phyloP scores from a whole-genome alignment of 768 basidiomycete species.

The Serendipita sp. region DNA sequence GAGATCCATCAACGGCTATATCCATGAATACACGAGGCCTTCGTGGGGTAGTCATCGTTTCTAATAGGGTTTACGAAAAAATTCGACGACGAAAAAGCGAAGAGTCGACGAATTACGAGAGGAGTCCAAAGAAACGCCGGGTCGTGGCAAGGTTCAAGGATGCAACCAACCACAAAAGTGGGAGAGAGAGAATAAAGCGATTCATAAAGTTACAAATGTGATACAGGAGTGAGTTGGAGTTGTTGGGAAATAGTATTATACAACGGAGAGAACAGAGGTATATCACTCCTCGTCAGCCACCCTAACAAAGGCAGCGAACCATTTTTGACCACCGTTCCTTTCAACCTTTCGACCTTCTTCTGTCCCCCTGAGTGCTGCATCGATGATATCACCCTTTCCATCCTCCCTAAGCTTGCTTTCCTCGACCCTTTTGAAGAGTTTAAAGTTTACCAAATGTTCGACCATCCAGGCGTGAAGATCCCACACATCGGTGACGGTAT shows the following conservation, averaged over 20 bases:
- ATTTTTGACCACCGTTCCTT: slow-evolving; percentile 79
- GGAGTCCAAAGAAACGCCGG: no score
- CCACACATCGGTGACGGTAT: slow-evolving; percentile 93
- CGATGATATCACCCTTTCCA: slow-evolving; percentile 62
- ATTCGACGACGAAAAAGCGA: no score
- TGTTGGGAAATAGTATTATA: neutral
- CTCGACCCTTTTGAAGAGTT: slow-evolving; percentile 66
- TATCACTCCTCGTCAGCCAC: slow-evolving; percentile 21
- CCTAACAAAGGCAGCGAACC: slow-evolving; percentile 79
- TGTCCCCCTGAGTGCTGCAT: slow-evolving; percentile 68
- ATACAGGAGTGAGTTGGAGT: neutral
- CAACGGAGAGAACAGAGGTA: neutral
- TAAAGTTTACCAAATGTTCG: slow-evolving; percentile 70
- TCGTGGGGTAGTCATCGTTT: neutral
- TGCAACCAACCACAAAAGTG: no score
- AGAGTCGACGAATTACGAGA: no score
- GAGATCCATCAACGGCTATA: slow-evolving; percentile 34
- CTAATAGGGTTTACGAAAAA: no score
- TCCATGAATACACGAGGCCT: slow-evolving; percentile 54
- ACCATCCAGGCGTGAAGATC: slow-evolving; percentile 96
- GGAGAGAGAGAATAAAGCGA: neutral
- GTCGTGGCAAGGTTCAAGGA: no score
- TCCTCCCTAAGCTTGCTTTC: slow-evolving; percentile 60
- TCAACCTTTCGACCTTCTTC: slow-evolving; percentile 97
- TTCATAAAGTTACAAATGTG: no score